Percentiles rank a stretch among this genome's conserved stretches.
These are phyloP conservation scores for Fusarium virguliforme DNA, from an alignment of 2,329 filamentous ascomycete genomes.

Conservation along the genomic window DNA sequence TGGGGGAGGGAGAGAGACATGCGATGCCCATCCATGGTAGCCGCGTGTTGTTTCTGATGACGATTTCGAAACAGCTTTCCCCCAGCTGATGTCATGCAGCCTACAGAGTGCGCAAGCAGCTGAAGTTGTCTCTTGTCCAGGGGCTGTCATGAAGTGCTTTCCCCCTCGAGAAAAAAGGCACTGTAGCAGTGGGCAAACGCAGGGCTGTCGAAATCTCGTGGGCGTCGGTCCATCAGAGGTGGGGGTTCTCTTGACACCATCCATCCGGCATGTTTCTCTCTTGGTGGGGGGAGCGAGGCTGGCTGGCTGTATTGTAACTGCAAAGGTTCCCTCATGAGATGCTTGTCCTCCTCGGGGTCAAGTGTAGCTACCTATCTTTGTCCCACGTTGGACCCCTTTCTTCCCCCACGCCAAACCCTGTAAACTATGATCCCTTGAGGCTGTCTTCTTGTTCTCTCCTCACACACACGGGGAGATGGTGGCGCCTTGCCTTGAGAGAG, in stretches of 20 bases:
- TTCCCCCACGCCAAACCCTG: too few species aligned
- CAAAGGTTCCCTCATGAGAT: too few species aligned
- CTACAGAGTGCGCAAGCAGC: neutral
- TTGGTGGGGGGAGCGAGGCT: neutral
- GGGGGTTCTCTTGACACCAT: conserved; percentile 3
- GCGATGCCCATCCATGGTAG: neutral
- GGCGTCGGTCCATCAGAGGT: conserved; percentile 14
- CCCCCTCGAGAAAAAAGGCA: neutral
- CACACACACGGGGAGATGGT: conserved; percentile 6
- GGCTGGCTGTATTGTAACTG: too few species aligned
- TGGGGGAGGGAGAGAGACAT: conserved; percentile 8
- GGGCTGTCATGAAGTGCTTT: neutral
- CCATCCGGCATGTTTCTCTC: neutral
- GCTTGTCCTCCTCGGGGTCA: too few species aligned
- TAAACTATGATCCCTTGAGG: too few species aligned
- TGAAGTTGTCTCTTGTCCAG: neutral
- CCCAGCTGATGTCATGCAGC: neutral
- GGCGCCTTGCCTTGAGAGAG: conserved; percentile 5
- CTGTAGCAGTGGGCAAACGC: neutral
- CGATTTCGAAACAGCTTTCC: conserved; percentile 1
- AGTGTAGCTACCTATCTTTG: too few species aligned
- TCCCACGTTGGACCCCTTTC: too few species aligned
- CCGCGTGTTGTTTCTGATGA: neutral
- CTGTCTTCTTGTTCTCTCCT: neutral
- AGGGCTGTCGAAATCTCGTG: conserved; percentile 10